Evolutionary conservation across 1,284 basidiomycete species (phyloP), one percentile per base, ranked within the genome.

Genomic region (Microbotryomycetes sp.): DNA sequence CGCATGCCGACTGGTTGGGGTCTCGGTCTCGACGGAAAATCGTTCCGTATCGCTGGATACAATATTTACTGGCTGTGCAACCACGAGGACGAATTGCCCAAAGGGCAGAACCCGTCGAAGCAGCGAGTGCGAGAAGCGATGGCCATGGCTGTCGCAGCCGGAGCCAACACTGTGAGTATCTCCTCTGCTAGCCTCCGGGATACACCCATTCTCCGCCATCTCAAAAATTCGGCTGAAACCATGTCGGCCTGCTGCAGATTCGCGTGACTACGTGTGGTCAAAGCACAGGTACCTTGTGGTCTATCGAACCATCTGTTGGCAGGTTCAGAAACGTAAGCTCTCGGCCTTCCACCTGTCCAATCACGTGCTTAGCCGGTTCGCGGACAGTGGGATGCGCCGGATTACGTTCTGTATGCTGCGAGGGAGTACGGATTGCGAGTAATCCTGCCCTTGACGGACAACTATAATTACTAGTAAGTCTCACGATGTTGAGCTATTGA

Each of bases 91-190:
- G 46, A 30, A 15, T 24, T 41, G 0, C 60, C 65, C 0, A 11
- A 55, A 1, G 64, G 59, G 1, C 24, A 41, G 35, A 41, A 41
- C 9, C 9, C 35, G 35, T 61, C 64, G 5, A 65, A 68, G 50
- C 54, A 4, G 48, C 62, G 65, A 4, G 45, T 67, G 18, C 65
- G 65, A 4, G 65, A 67, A 35, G 62, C 65, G 0, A 48, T 67
- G 4, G 65, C 65, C 11, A 64, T 64, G 11, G 62, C 65, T 9
- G 65, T 67, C 15, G 65, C 65, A 0, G 64, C 61, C 60, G 65
- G 65, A 5, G 65, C 62, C 0, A 67, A 61, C 29, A 64, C 65
- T 4, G 63, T 62, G 11, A 41, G 35, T 41, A n/a, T n/a, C n/a
- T n/a, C n/a, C n/a, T n/a, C n/a, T n/a, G n/a, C n/a, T n/a, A n/a